Conservation (phyloP, 441 rosid species). For the Viola pubescens region DNA sequence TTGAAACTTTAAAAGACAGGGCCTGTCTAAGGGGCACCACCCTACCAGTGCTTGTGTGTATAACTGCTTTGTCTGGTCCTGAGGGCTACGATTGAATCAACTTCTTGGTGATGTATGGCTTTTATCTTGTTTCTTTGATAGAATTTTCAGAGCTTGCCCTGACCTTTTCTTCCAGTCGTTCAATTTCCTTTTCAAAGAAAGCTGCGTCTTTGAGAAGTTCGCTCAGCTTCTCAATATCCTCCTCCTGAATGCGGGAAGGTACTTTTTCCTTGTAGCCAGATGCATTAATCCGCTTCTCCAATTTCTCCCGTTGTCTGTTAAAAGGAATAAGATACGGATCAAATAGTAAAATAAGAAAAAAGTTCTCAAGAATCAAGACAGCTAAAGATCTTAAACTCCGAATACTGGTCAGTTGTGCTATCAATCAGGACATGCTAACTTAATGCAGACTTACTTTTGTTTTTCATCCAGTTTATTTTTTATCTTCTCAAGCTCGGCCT, state of each 20-base stretch:
- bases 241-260: conserved; percentile 56
- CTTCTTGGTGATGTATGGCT: too few relatives aligned
- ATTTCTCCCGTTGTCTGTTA: conserved; percentile 69
- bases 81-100: too few relatives aligned
- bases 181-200: conserved; percentile 48
- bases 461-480: conserved; percentile 56
- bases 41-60: too few relatives aligned
- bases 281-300: conserved; percentile 56
- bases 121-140: too few relatives aligned
- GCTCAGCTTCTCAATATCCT: conserved; percentile 42
- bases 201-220: conserved; percentile 59
- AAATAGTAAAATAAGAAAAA: too few relatives aligned
- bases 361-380: neutral
- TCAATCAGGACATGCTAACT: too few relatives aligned
- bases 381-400: neutral
- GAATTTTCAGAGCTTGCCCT: too few relatives aligned
- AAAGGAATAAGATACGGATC: neutral
- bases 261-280: conserved; percentile 76
- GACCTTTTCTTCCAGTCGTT: conserved; percentile 20
- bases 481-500: conserved; percentile 64
- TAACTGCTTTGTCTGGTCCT: too few relatives aligned
- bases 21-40: too few relatives aligned
- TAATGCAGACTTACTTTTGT: conserved; percentile 44
- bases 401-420: neutral
- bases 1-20: too few relatives aligned